phyloP scores from a whole-genome alignment of 176 grass and related monocot genomes.

The Guadua angustifolia region DNA sequence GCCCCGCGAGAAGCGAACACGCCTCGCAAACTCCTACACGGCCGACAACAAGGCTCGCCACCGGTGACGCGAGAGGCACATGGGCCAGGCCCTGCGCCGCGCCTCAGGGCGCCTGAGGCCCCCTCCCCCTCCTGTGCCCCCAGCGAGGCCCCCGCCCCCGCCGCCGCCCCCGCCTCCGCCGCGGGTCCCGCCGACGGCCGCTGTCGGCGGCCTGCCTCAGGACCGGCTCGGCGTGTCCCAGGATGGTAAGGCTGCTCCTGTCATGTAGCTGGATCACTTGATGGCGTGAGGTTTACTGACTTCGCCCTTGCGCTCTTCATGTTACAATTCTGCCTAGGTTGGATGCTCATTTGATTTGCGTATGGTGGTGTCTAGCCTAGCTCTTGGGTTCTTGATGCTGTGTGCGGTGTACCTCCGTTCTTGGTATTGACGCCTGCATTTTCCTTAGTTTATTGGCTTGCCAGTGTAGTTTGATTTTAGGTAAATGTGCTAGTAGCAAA shows the following conservation, averaged over 20 bases:
- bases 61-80: conserved; percentile 32
- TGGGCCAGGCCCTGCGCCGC: conserved; percentile 63
- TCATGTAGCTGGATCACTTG: neutral
- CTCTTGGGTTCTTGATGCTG: too few relatives aligned
- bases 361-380: neutral
- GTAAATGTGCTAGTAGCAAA: neutral
- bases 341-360: neutral
- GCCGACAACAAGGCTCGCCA: conserved; percentile 14
- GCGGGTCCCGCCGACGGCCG: conserved; percentile 1
- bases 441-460: neutral
- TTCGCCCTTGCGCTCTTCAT: neutral
- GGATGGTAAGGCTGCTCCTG: conserved; percentile 32
- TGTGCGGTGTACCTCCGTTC: neutral
- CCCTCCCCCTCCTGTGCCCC: conserved; percentile 19
- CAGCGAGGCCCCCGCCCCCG: conserved; percentile 10
- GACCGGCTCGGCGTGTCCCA: conserved; percentile 42
- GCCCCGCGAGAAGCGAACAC: neutral
- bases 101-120: conserved; percentile 41
- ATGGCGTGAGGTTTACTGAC: neutral
- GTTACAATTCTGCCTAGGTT: neutral
- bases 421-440: neutral
- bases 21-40: neutral
- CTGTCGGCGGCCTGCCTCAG: conserved; percentile 38
- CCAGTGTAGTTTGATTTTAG: neutral
- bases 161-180: neutral